phyloP scores from a whole-genome alignment of 148 eudicot genomes.

The Amaranthus cruentus region DNA sequence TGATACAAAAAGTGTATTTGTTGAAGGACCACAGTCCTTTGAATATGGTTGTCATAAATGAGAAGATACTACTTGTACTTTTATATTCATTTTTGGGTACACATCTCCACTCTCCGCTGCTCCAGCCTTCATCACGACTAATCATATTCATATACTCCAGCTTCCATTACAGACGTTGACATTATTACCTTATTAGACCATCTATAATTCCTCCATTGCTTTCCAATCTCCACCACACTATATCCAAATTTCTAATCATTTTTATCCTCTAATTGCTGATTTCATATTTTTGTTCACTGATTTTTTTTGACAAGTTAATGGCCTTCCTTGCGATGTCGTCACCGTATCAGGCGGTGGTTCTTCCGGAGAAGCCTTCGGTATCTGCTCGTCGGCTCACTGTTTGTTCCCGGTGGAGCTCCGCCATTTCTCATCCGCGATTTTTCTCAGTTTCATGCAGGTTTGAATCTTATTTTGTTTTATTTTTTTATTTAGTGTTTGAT shows the following conservation, averaged over 20 bases:
- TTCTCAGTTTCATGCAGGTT: constrained; percentile 1
- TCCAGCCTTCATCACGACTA: no score
- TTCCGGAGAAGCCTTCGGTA: background rate
- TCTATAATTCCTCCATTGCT: background rate
- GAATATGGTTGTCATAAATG: no score
- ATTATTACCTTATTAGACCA: background rate
- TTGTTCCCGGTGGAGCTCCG: background rate
- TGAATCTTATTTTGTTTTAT: no score
- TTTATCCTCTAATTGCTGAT: no score
- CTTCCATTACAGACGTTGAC: background rate
- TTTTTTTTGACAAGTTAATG: background rate
- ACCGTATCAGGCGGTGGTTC: background rate
- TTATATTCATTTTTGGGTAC: no score
- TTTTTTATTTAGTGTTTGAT: background rate
- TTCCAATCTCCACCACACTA: background rate
- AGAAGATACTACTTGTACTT: no score
- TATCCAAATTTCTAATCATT: no score
- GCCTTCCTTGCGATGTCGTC: constrained; percentile 3
- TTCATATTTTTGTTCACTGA: background rate
- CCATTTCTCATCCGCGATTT: background rate
- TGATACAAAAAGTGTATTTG: no score
- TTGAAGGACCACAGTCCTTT: no score
- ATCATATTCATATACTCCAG: background rate
- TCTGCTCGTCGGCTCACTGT: background rate
- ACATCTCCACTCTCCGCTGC: no score